These are phyloP conservation scores for Solanum medicagineum DNA, from an alignment of 257 asterid species.

Conservation along the genomic window DNA sequence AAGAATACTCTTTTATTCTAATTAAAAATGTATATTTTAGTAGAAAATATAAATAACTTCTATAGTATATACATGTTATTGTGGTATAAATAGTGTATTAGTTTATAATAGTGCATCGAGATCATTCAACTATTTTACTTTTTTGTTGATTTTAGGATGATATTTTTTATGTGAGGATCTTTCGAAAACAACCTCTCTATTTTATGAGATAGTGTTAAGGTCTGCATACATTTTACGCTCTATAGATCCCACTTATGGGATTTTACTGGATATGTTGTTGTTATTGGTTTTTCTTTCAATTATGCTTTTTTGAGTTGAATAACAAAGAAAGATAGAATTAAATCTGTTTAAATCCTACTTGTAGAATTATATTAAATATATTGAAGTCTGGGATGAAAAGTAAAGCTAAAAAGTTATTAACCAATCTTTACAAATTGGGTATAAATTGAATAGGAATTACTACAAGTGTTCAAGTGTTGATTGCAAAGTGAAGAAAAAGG, in stretches of 20 bases:
- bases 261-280: too few relatives aligned
- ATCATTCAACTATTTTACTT: neutral
- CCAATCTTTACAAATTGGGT: neutral
- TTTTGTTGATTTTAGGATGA: neutral
- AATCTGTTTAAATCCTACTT: neutral
- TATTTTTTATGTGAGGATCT: too few relatives aligned
- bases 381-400: neutral
- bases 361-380: neutral
- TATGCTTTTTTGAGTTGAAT: neutral
- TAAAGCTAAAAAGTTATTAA: neutral
- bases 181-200: too few relatives aligned
- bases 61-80: neutral
- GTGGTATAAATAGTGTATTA: neutral
- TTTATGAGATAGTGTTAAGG: too few relatives aligned
- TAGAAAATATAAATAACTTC: neutral
- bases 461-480: conserved; percentile 22
- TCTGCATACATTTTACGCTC: too few relatives aligned
- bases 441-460: conserved; percentile 12
- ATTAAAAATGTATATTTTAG: neutral
- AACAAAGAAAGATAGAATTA: too few relatives aligned
- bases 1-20: neutral
- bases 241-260: too few relatives aligned
- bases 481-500: conserved; percentile 29
- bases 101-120: neutral
- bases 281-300: neutral